Percentiles rank a stretch among this genome's conserved stretches.
Evolutionary conservation across 768 basidiomycete genomes (phyloP).

Genomic region (Boletus sensibilis): DNA sequence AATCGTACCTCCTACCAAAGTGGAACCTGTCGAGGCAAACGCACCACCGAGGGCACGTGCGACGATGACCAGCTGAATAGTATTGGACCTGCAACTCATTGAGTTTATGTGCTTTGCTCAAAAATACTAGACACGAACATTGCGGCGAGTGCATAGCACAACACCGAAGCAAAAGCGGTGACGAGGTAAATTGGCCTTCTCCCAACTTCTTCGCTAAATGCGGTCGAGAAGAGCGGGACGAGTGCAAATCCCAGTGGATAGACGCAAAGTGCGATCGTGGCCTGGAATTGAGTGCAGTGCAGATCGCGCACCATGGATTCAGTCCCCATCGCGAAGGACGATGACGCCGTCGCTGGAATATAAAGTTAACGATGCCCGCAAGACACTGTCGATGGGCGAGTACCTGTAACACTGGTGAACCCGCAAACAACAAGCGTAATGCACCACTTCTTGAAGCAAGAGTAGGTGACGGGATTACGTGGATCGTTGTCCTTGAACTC

Average conservation of each 20-base stretch:
- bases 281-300: conserved; percentile 44
- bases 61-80: conserved; percentile 57
- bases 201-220: conserved; percentile 71
- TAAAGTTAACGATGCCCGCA: background rate
- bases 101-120: background rate
- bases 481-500: conserved; percentile 38
- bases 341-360: conserved; percentile 47
- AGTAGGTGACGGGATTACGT: conserved; percentile 40
- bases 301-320: conserved; percentile 51
- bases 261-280: conserved; percentile 47
- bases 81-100: conserved; percentile 31
- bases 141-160: conserved; percentile 39
- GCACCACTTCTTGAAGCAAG: conserved; percentile 40
- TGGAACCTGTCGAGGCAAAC: conserved; percentile 63
- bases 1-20: conserved; percentile 70
- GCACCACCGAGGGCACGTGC: conserved; percentile 62
- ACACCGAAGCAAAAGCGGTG: conserved; percentile 45
- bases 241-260: conserved; percentile 63
- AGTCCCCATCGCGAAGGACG: conserved; percentile 54
- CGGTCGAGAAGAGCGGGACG: conserved; percentile 60
- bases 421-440: conserved; percentile 34
- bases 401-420: conserved; percentile 31
- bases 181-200: conserved; percentile 56
- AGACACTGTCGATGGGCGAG: background rate
- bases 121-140: conserved; percentile 15